Evolutionary conservation across 2,329 filamentous ascomycete genomes (phyloP), one percentile per base, ranked within the genome.

Genomic region (Metarhizium robertsii): DNA sequence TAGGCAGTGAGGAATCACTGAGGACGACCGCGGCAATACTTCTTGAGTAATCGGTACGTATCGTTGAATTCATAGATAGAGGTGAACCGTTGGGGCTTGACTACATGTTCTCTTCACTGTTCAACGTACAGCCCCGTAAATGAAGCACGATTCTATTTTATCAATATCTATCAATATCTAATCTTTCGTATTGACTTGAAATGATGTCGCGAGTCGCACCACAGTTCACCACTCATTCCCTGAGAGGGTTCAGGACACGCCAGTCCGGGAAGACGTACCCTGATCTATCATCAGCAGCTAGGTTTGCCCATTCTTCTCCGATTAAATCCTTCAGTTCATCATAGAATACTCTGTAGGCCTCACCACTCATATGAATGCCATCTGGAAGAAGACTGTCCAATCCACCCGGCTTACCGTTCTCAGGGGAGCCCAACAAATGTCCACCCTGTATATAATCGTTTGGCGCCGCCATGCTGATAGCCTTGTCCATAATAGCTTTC

Each of bases 401-500:
- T 36, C 76, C 76, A 18, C 80, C 80, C 51, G 73, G 71, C 61
- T 75, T 71, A 29, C 79, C 78, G 55, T 74, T 73, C 60, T 74
- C 72, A 2, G 72, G 74, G 30, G 79, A 76, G 2, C 80, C 80
- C 36, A 83, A 73, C 63, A 71, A 69, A 16, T 74, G 72, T 6
- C 74, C 73, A 5, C 70, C 73, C 49, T 69, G 71, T 48, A 81
- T 73, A 54, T 84, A 78, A 65, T 84, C 86, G 51, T 78, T 72
- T 61, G 67, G 81, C 66, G 70, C 81, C 66, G 70, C 81, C 71
- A 71, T 81, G 67, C 67, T 78, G 67, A 70, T 81, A 74, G 69
- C 92, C 79, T 81, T 77, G 55, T 81, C 76, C 84, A 95, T 89
- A 63, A 96, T 79, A 0, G 83, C 83, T 58, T 81, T 79, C 83